Evolutionary conservation across 176 grass and related monocot genomes (phyloP).

Genomic region (Panicum miliaceum): DNA sequence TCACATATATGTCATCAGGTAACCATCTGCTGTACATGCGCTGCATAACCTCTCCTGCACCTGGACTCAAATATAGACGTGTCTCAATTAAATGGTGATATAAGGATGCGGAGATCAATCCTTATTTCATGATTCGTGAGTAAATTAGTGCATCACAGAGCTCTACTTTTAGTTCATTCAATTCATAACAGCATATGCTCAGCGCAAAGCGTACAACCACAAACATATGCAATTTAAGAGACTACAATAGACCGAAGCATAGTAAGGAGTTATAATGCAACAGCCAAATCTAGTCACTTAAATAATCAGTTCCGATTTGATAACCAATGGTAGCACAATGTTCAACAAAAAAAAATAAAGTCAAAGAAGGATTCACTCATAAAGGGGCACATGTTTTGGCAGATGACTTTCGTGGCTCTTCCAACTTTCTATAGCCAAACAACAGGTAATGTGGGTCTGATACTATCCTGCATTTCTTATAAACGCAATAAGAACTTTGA

Average conservation of each 20-base stretch:
- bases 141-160: background rate
- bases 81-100: too few species aligned
- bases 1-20: background rate
- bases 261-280: background rate
- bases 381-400: background rate
- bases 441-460: background rate
- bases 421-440: conserved; percentile 1
- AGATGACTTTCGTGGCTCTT: background rate
- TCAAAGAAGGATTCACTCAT: background rate
- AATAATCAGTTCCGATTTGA: background rate
- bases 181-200: background rate
- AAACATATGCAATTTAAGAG: background rate
- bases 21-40: conserved; percentile 55
- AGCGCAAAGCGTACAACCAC: background rate
- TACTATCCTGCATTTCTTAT: background rate
- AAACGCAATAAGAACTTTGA: background rate
- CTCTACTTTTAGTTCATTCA: background rate
- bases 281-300: background rate
- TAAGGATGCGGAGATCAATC: too few species aligned
- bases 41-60: conserved; percentile 45
- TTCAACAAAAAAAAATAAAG: background rate
- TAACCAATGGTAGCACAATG: too few species aligned
- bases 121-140: background rate
- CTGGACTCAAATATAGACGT: conserved; percentile 26
- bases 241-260: background rate